phyloP scores from a whole-genome alignment of 192 early-diverging fungal genomes.

The Linnemannia exigua region DNA sequence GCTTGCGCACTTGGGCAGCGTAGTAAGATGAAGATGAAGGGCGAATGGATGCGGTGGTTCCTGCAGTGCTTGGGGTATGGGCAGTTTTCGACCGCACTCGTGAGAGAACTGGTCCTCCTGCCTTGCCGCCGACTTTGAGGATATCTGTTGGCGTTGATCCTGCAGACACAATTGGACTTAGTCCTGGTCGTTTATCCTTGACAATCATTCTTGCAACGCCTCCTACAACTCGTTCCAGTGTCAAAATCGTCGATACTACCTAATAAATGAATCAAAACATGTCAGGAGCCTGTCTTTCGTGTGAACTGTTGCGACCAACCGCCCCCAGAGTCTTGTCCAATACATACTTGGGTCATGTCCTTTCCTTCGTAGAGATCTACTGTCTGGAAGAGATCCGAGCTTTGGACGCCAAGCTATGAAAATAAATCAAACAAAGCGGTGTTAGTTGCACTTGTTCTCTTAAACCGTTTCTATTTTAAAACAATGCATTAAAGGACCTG shows the following conservation, averaged over 20 bases:
- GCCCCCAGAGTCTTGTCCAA: neutral
- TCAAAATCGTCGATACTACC: constrained; percentile 82
- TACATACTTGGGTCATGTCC: constrained; percentile 73
- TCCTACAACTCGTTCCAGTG: constrained; percentile 73
- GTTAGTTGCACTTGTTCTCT: neutral
- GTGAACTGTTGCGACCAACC: neutral
- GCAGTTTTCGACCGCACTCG: constrained; percentile 51
- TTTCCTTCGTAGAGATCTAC: constrained; percentile 86
- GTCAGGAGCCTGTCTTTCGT: neutral
- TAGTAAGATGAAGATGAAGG: constrained; percentile 43
- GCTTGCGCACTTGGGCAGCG: constrained; percentile 42
- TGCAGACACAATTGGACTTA: constrained; percentile 29
- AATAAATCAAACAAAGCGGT: constrained; percentile 1
- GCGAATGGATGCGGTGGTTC: constrained; percentile 41
- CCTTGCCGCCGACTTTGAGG: neutral
- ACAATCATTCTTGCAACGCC: constrained; percentile 40
- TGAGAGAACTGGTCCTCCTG: constrained; percentile 22
- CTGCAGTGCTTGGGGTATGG: constrained; percentile 19
- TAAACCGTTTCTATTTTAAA: neutral
- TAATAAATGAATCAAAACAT: constrained; percentile 27
- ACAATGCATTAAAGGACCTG: neutral
- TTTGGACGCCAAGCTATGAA: constrained; percentile 76
- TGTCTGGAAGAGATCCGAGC: constrained; percentile 84
- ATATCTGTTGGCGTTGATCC: constrained; percentile 27
- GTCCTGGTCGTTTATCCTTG: constrained; percentile 48